These are phyloP conservation scores for Aspergillus asperescens DNA, from an alignment of 495 filamentous ascomycete genomes.

Conservation along the genomic window DNA sequence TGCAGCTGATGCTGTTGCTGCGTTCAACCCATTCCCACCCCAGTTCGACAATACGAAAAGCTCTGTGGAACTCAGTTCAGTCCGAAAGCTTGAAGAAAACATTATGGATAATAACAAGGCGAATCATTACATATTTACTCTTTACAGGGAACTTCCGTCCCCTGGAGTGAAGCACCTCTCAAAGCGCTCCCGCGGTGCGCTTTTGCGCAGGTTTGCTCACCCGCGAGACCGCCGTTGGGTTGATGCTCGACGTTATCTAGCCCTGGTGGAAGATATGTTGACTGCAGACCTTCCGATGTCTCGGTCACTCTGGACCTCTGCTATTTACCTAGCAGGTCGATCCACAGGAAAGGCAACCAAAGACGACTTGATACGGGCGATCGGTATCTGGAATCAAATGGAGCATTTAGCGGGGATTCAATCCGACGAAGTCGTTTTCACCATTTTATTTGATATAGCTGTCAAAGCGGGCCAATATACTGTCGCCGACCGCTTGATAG, in stretches of 20 bases:
- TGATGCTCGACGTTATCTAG: slow-evolving; percentile 67
- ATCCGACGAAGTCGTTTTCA: slow-evolving; percentile 72
- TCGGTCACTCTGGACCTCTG: slow-evolving; percentile 69
- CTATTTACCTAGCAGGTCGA: slow-evolving; percentile 70
- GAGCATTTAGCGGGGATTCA: slow-evolving; percentile 63
- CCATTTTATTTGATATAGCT: slow-evolving; percentile 84
- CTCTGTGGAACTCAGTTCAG: slow-evolving; percentile 25
- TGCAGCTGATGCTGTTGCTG: slow-evolving; percentile 59
- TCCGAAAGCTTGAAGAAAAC: slow-evolving; percentile 39
- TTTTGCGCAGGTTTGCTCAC: slow-evolving; percentile 64
- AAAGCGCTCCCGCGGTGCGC: slow-evolving; percentile 49
- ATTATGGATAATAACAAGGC: slow-evolving; percentile 40
- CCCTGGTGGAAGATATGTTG: slow-evolving; percentile 78
- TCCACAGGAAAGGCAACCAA: slow-evolving; percentile 59
- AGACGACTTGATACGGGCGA: slow-evolving; percentile 61
- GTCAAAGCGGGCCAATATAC: slow-evolving; percentile 75
- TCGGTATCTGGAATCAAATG: slow-evolving; percentile 86
- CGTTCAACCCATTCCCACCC: slow-evolving; percentile 10
- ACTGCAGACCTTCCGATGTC: slow-evolving; percentile 57
- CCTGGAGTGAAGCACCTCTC: slow-evolving; percentile 65
- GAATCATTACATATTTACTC: slow-evolving; percentile 51
- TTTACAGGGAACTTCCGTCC: slow-evolving; percentile 56
- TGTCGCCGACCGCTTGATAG: slow-evolving; percentile 76
- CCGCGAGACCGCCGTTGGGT: slow-evolving; percentile 35
- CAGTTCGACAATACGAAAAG: slow-evolving; percentile 28